Base-by-base conservation (phyloP, 2,329 filamentous ascomycete species). In the Alternaria sp. region DNA sequence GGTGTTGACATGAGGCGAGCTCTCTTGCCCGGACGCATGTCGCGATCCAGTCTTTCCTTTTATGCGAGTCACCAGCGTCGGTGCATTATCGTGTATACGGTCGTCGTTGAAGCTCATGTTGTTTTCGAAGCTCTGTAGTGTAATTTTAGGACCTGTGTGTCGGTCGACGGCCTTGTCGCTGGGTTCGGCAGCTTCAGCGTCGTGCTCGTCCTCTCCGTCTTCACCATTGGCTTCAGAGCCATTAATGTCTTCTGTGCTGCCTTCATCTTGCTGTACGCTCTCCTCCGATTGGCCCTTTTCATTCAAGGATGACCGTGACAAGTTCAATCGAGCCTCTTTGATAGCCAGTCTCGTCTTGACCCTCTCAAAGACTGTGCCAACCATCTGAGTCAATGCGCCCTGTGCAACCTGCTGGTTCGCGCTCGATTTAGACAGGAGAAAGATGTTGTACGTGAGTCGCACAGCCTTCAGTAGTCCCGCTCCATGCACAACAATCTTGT, bases 391-490 rank as follows among this genome's bases (percentile, higher is more conserved):
- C 74, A 99, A 83, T 4, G 95, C 97, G 3, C 95, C 95, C 78
- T 99, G 96, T 1, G 96, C 96, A 51, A 98, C 92, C 79, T 97
- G 94, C 82, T 99, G 95, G 77, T 98, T 99, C 58, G 93, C 89
- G 65, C 91, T 96, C 66, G 90, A 97, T 76, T 95, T 93, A 68
- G 94, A 98, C 52, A 98, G 88, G 62, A 99, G 85, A 79, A 99
- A 99, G 70, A 99, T 96, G 82, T 99, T 99, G 85, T 99, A 99
- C 60, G 97, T 97, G 80, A 98, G 93, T 70, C 95, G 91, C 67
- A 99, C 93, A 56, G 95, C 94, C 83, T 99, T 99, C 67, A 99
- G 85, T 64, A 99, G 85, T 65, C 95, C 96, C 38, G 95, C 94
- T 60, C 95, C 95, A 78, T 99, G 95, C 2, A 99, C 96, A 44